These are phyloP conservation scores for Fusarium multiceps DNA, from an alignment of 2,329 filamentous ascomycete genomes.

Conservation along the genomic window DNA sequence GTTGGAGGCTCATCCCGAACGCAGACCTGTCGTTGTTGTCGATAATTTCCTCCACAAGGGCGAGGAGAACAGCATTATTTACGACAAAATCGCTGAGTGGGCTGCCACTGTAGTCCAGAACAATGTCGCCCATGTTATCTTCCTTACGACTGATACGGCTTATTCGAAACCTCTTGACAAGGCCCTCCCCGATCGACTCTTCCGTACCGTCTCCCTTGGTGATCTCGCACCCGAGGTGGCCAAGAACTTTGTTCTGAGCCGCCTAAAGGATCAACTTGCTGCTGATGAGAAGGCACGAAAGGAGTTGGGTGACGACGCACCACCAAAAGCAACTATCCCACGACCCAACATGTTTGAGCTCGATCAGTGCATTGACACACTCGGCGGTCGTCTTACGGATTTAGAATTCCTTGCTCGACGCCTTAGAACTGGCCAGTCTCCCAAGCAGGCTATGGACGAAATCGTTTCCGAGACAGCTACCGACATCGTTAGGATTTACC, in stretches of 20 bases:
- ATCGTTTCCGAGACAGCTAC: slow-evolving; percentile 90
- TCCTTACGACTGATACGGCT: slow-evolving; percentile 89
- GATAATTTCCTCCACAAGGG: slow-evolving; percentile 91
- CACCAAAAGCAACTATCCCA: slow-evolving; percentile 37
- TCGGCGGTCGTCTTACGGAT: slow-evolving; percentile 94
- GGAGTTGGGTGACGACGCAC: slow-evolving; percentile 42
- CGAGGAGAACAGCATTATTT: slow-evolving; percentile 71
- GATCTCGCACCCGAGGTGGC: slow-evolving; percentile 89
- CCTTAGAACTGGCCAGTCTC: slow-evolving; percentile 87
- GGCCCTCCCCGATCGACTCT: slow-evolving; percentile 89
- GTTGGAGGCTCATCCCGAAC: slow-evolving; percentile 88
- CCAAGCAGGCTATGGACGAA: slow-evolving; percentile 81
- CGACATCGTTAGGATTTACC: slow-evolving; percentile 93
- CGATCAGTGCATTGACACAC: slow-evolving; percentile 80
- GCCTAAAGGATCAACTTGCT: slow-evolving; percentile 67
- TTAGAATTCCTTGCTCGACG: slow-evolving; percentile 93
- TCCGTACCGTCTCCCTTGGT: slow-evolving; percentile 85
- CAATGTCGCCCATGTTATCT: slow-evolving; percentile 93
- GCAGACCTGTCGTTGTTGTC: slow-evolving; percentile 83
- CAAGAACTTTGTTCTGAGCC: slow-evolving; percentile 88
- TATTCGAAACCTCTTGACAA: slow-evolving; percentile 89
- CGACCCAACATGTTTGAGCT: slow-evolving; percentile 72
- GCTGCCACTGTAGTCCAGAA: slow-evolving; percentile 85
- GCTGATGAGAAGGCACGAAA: slow-evolving; percentile 41
- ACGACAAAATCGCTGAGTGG: slow-evolving; percentile 89